Percentiles rank a stretch among this genome's conserved stretches.
Conservation (phyloP, 352 stramenopile genomes). For the Pythium sukuiense region DNA sequence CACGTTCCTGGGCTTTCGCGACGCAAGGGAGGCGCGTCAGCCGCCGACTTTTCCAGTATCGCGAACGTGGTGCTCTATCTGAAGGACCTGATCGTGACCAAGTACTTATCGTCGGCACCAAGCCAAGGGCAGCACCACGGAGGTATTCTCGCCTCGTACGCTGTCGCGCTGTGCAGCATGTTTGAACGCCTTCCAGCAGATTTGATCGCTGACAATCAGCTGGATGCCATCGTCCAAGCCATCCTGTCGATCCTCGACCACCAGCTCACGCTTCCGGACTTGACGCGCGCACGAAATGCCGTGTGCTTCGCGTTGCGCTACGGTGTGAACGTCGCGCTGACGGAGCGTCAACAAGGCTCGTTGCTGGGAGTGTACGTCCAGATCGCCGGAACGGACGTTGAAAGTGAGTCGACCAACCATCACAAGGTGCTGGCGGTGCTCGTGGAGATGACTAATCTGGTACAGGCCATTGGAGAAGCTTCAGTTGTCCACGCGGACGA, state of each 20-base stretch:
- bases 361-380: slow-evolving; percentile 62
- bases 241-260: slow-evolving; percentile 70
- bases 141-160: slow-evolving; percentile 68
- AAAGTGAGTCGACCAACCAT: slow-evolving; percentile 25
- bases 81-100: slow-evolving; percentile 67
- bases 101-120: slow-evolving; percentile 43
- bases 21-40: slow-evolving; percentile 44
- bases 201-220: slow-evolving; percentile 55
- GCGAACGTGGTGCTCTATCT: slow-evolving; percentile 75
- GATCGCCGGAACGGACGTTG: slow-evolving; percentile 32
- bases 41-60: slow-evolving; percentile 72
- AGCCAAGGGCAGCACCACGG: slow-evolving; percentile 37
- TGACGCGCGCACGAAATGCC: slow-evolving; percentile 78
- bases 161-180: slow-evolving; percentile 74
- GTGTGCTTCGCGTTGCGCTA: slow-evolving; percentile 75
- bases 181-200: slow-evolving; percentile 71
- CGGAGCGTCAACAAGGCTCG: slow-evolving; percentile 67
- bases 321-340: slow-evolving; percentile 56
- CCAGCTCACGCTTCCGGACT: slow-evolving; percentile 64
- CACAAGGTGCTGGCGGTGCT: slow-evolving; percentile 37
- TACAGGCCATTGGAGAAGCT: slow-evolving; percentile 37
- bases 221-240: slow-evolving; percentile 68
- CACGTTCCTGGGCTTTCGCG: slow-evolving; percentile 64
- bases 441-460: slow-evolving; percentile 36
- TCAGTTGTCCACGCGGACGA: slow-evolving; percentile 31